Percentiles rank a stretch among this genome's conserved stretches.
These are phyloP conservation scores for Fragaria iinumae DNA, from an alignment of 306 rosid genomes.

Conservation along the genomic window DNA sequence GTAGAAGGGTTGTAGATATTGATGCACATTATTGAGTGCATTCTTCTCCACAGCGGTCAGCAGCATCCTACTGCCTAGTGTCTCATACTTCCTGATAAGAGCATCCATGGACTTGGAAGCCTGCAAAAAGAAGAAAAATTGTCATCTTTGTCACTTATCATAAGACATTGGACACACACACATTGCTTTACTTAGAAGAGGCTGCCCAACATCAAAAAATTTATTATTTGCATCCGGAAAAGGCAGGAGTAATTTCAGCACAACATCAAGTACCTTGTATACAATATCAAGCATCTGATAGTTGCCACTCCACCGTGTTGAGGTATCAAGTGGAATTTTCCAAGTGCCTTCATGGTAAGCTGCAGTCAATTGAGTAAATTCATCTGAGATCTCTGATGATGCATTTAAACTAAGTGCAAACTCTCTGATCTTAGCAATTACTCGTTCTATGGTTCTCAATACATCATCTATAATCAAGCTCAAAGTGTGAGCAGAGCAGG, in stretches of 20 bases:
- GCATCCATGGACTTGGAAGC: constrained; percentile 86
- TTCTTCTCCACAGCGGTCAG: constrained; percentile 69
- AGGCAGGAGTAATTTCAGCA: constrained; percentile 13
- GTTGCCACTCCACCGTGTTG: constrained; percentile 87
- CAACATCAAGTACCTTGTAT: constrained; percentile 58
- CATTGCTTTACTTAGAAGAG: neutral
- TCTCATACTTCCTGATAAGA: constrained; percentile 66
- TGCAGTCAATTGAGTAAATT: constrained; percentile 62
- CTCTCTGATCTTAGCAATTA: constrained; percentile 76
- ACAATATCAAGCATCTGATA: constrained; percentile 94
- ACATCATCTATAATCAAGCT: constrained; percentile 87
- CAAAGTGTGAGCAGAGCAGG: constrained; percentile 88
- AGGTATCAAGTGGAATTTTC: constrained; percentile 91
- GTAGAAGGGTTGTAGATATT: constrained; percentile 84
- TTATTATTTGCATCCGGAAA: neutral
- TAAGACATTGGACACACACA: neutral
- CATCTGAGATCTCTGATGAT: constrained; percentile 64
- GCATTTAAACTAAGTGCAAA: constrained; percentile 71
- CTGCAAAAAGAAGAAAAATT: constrained; percentile 43
- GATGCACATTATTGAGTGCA: constrained; percentile 67
- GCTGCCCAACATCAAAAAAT: neutral
- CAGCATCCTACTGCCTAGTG: constrained; percentile 63
- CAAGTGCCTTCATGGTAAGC: constrained; percentile 87
- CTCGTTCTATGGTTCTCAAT: constrained; percentile 57
- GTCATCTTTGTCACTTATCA: constrained; percentile 11